Conservation (phyloP, 2,329 filamentous ascomycete species). For the Magnaporthiopsis poae region DNA sequence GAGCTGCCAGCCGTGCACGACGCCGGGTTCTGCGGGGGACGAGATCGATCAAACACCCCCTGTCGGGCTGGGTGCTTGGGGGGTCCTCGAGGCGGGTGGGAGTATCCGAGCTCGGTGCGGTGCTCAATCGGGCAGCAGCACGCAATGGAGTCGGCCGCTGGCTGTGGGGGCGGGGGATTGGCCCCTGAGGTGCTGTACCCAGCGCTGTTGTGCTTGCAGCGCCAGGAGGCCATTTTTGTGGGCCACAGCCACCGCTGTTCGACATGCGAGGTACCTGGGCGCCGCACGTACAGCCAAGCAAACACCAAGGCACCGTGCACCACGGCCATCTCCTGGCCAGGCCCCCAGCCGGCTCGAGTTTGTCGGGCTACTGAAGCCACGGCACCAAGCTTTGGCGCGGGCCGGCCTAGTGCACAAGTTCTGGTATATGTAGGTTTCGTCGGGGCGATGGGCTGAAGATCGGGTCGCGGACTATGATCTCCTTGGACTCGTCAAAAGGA, state of each 20-base stretch:
- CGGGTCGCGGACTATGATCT: no score
- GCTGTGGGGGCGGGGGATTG: not conserved
- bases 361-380: not conserved
- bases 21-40: not conserved
- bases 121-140: not conserved
- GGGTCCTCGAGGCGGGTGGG: not conserved
- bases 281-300: no score
- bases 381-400: not conserved
- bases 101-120: not conserved
- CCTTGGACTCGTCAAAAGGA: no score
- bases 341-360: not conserved
- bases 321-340: no score
- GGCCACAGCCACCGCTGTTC: no score
- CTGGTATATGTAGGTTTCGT: no score
- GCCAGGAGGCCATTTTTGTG: no score
- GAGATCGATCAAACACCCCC: not conserved
- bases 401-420: not conserved
- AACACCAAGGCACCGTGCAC: no score
- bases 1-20: not conserved
- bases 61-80: not conserved
- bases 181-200: no score
- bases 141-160: not conserved
- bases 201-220: no score
- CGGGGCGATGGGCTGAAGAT: no score
- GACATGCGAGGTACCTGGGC: no score